Evolutionary conservation across 2,329 filamentous ascomycete species (phyloP), one percentile per base, ranked within the genome.

Genomic region (Pseudonectria foliicola): DNA sequence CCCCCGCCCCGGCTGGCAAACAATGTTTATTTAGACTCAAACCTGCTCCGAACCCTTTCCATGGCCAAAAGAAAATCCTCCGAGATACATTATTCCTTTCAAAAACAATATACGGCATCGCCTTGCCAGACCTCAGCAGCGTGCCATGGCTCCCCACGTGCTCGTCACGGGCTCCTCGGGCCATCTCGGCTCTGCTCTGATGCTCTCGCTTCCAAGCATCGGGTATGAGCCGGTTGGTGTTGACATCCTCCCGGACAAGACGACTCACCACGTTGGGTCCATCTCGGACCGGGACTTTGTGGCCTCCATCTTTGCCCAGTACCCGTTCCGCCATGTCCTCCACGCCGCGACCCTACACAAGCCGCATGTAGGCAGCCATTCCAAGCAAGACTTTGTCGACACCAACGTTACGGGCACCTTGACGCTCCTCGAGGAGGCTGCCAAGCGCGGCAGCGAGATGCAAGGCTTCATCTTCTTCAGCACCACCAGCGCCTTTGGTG

Each of bases 281-380:
- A 54, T 70, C 41, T 48, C 53, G 12, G 59, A 69, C 42, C 49
- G 55, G 1, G 31, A 35, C 4, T 53, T 66, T 10, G 35, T 69
- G 21, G 29, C 43, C 3, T 41, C 38, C 3, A 27, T 68, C 7
- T 46, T 68, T 27, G 18, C 43, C 1, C 25, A 48, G 2, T 45
- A 62, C 38, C 45, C 55, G 2, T 61, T 68, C 34, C 45, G 43
- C 7, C 63, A 68, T 34, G 45, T 70, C n/a, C 45, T 70, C 21
- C 64, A 70, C 48, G 54, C 62, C 0, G 67, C 67, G 1, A 64
- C 67, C 10, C 59, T 70, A 1, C 67, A 70, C 54, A 70, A 70
- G 30, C 67, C 67, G 1, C 66, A 70, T 40, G 53, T 70, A 6
- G 55, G 48, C n/a, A 65, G 57, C 6, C 66, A 70, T 49, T 46